Conservation (phyloP, 1,284 basidiomycete species). For the Blastosporella zonata region DNA sequence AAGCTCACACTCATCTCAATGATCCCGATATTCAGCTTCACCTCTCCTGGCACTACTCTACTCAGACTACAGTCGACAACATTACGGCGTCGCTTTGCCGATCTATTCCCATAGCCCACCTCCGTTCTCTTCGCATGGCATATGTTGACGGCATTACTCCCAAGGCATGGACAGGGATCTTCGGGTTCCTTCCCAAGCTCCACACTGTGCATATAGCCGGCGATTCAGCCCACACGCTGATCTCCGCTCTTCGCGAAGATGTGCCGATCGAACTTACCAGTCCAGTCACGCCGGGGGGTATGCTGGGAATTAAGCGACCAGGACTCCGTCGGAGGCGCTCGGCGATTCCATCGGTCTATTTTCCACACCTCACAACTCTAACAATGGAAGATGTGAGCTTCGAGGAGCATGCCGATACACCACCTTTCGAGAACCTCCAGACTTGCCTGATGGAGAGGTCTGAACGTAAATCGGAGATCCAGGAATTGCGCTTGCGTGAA, state of each 20-base stretch:
- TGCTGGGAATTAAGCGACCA: constrained; percentile 8
- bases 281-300: constrained; percentile 8
- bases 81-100: constrained; percentile 17
- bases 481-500: constrained; percentile 22
- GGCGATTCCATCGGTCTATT: constrained; percentile 23
- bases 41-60: constrained; percentile 15
- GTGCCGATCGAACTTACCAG: constrained; percentile 5
- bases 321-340: constrained; percentile 12
- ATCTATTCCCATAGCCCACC: constrained; percentile 18
- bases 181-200: constrained; percentile 20
- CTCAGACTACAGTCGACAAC: constrained; percentile 6
- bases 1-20: not conserved
- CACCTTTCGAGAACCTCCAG: constrained; percentile 19
- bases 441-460: constrained; percentile 28
- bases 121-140: constrained; percentile 19
- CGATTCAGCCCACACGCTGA: constrained; percentile 15
- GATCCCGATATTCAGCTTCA: constrained; percentile 15
- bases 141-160: constrained; percentile 11
- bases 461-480: constrained; percentile 27
- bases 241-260: constrained; percentile 18
- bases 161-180: constrained; percentile 16
- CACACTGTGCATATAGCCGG: constrained; percentile 19
- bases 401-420: constrained; percentile 9
- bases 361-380: constrained; percentile 31
- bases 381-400: constrained; percentile 27